Base-by-base conservation (phyloP, 1,139 yeast genomes). In the Trichomonascaceae sp. region DNA sequence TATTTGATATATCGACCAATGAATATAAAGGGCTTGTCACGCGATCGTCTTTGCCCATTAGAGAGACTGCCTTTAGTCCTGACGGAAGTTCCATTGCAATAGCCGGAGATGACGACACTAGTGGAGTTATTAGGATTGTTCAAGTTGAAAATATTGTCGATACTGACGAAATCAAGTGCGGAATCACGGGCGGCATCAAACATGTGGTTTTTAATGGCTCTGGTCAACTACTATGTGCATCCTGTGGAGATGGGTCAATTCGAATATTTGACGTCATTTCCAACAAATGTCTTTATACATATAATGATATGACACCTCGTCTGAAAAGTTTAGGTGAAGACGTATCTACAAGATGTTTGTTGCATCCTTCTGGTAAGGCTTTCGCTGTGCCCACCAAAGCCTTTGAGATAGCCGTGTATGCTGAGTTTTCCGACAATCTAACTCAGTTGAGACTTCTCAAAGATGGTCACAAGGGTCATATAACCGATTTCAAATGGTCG, bases 61-160 rank as follows among this genome's bases (percentile, higher is more conserved):
- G 95, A 59, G 87, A 82, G 58, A 75, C 84, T 4, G 72, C 72
- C 17, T 82, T 86, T 66, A 81, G 87, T 47, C 87, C 85, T 57
- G 86, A 83, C 57, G 96, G 91, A 0, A 76, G 80, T 51, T 77
- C 86, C 71, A 73, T 82, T 2, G 80, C 87, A 0, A 78, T 84
- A 54, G 93, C 89, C 30, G 95, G 96, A 53, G 95, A 88, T 63
- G 95, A 87, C 58, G 77, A 80, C 52, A 81, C 82, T 57, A 19
- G 47, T 17, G 51, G 49, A 3, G 44, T 43, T 19, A 74, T 87
- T 54, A 74, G 76, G 9, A 63, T 88, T 1, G 72, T 87, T 2
- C 84, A 81, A 57, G 63, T 79, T 17, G 71, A 70, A n/a, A 75
- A 76, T 45, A 71, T 72, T 24, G 64, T 69, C 2, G 62, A 64